These are phyloP conservation scores for Pythium sukuiense DNA, from an alignment of 352 stramenopile species.

Conservation along the genomic window DNA sequence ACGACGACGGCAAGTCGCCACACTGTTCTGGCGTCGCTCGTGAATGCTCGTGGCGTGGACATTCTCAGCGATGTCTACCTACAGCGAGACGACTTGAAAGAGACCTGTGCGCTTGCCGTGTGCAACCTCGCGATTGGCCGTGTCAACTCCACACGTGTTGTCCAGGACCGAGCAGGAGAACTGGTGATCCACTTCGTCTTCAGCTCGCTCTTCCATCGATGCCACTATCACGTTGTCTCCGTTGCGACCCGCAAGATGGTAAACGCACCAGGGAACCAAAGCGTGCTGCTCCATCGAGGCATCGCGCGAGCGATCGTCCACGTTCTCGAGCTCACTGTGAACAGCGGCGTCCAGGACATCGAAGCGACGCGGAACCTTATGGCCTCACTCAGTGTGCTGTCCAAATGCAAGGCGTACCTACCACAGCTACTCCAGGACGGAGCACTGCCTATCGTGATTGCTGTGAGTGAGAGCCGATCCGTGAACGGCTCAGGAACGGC, in stretches of 20 bases:
- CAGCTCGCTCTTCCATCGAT: conserved; percentile 35
- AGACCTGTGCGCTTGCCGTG: conserved; percentile 52
- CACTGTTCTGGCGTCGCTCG: conserved; percentile 43
- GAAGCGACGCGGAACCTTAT: conserved; percentile 48
- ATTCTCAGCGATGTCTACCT: conserved; percentile 61
- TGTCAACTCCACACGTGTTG: conserved; percentile 63
- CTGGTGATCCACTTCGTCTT: conserved; percentile 62
- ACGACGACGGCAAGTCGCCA: conserved; percentile 6
- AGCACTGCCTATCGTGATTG: conserved; percentile 50
- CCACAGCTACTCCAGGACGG: conserved; percentile 48
- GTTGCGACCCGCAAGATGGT: conserved; percentile 58
- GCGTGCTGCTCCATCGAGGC: conserved; percentile 39
- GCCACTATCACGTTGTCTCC: conserved; percentile 45
- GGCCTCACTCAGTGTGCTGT: conserved; percentile 49
- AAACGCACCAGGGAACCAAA: conserved; percentile 68
- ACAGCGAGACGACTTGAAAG: conserved; percentile 45
- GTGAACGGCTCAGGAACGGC: background rate
- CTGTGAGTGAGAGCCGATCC: conserved; percentile 40
- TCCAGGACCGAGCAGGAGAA: conserved; percentile 49
- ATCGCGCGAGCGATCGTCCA: conserved; percentile 48
- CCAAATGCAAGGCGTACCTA: conserved; percentile 45
- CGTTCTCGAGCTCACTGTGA: conserved; percentile 35
- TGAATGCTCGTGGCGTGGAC: conserved; percentile 40
- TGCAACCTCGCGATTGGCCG: conserved; percentile 65
- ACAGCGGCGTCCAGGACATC: conserved; percentile 21